phyloP scores from a whole-genome alignment of 306 rosid species.

The Psophocarpus tetragonolobus region DNA sequence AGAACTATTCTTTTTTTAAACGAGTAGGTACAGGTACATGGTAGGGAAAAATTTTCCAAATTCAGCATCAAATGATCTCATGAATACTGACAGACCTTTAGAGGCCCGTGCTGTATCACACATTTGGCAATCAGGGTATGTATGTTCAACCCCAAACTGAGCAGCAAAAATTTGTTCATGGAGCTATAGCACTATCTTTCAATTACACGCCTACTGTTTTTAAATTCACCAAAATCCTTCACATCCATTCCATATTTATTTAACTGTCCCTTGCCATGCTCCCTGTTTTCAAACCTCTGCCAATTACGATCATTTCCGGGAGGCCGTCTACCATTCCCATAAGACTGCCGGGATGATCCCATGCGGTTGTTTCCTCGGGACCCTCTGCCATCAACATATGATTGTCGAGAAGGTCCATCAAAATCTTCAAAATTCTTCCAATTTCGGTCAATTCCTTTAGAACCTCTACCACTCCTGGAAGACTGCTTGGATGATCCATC shows the following conservation, averaged over 20 bases:
- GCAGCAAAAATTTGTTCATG: background rate
- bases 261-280: constrained; percentile 22
- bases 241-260: constrained; percentile 41
- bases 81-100: background rate
- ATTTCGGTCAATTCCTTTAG: constrained; percentile 31
- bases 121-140: constrained; percentile 4
- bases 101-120: background rate
- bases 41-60: background rate
- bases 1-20: background rate
- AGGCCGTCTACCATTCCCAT: constrained; percentile 43
- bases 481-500: constrained; percentile 47
- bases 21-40: background rate
- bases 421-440: constrained; percentile 36
- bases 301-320: constrained; percentile 36
- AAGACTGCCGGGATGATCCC: constrained; percentile 43
- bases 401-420: constrained; percentile 6
- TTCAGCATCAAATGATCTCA: background rate
- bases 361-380: constrained; percentile 29
- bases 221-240: constrained; percentile 52
- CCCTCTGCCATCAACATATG: constrained; percentile 17
- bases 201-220: constrained; percentile 77
- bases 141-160: background rate
- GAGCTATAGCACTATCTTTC: constrained; percentile 56
- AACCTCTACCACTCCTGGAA: constrained; percentile 40
- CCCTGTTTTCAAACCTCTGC: constrained; percentile 44